These are phyloP conservation scores for Globisporangium nunn DNA, from an alignment of 352 stramenopile genomes.

Conservation along the genomic window DNA sequence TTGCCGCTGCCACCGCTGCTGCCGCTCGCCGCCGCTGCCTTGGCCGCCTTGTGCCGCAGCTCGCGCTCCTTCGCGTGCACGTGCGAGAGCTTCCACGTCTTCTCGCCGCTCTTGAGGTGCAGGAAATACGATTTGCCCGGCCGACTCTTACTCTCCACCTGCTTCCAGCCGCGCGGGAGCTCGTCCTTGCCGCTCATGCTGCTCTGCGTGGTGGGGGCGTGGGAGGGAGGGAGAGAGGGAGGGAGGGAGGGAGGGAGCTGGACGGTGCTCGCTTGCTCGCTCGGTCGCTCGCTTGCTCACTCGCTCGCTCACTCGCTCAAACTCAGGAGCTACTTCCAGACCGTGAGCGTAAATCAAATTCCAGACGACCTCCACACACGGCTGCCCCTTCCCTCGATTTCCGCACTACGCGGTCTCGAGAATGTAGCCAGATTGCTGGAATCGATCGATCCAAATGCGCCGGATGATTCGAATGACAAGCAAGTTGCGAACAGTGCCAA, in stretches of 20 bases:
- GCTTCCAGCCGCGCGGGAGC: constrained; percentile 79
- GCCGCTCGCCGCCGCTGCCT: constrained; percentile 3
- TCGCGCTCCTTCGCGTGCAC: constrained; percentile 79
- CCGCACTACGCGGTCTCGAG: background rate
- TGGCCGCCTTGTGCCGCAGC: constrained; percentile 42
- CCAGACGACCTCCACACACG: background rate
- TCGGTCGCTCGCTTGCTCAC: background rate
- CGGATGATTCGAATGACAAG: too few relatives aligned
- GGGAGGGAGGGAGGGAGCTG: too few relatives aligned
- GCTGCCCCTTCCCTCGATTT: background rate
- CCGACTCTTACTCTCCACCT: constrained; percentile 84
- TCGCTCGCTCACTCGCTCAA: background rate
- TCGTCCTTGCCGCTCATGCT: constrained; percentile 22
- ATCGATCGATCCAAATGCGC: too few relatives aligned
- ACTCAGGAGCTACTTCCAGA: too few relatives aligned
- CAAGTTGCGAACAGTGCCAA: too few relatives aligned
- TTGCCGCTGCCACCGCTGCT: constrained; percentile 3
- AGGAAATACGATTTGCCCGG: constrained; percentile 82
- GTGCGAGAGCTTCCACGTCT: constrained; percentile 84
- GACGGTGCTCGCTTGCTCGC: too few relatives aligned
- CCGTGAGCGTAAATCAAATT: too few relatives aligned
- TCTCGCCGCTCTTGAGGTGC: constrained; percentile 78
- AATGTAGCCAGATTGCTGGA: too few relatives aligned
- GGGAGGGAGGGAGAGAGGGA: too few relatives aligned
- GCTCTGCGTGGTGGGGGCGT: too few relatives aligned